A percentile compares a stretch with the other conserved stretches of the same genome.
Evolutionary conservation across 441 rosid species (phyloP).

Genomic region (Aleurites moluccanus): DNA sequence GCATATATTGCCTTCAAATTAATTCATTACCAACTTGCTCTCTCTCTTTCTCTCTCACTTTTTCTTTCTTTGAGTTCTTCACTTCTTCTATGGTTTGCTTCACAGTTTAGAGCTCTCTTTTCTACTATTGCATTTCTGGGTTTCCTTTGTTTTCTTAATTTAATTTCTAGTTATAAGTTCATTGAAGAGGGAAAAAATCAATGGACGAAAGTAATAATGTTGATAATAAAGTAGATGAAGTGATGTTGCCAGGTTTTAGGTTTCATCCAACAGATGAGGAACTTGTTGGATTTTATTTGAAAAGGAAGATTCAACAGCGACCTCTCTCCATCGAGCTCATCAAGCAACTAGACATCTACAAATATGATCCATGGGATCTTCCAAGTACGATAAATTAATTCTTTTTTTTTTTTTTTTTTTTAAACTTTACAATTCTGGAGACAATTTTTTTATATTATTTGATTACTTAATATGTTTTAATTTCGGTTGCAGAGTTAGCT

Average conservation of each 20-base stretch:
- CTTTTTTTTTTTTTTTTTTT: too few relatives aligned
- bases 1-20: conserved; percentile 64
- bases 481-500: conserved; percentile 34
- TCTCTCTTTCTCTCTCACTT: too few relatives aligned
- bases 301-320: conserved; percentile 47
- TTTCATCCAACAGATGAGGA: conserved; percentile 76
- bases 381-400: conserved; percentile 43
- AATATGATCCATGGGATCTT: conserved; percentile 71
- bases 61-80: too few relatives aligned
- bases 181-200: neutral
- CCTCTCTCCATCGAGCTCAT: conserved; percentile 48
- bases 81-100: conserved; percentile 25
- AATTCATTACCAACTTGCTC: conserved; percentile 26
- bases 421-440: too few relatives aligned
- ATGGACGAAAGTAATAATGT: conserved; percentile 18
- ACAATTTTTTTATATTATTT: neutral
- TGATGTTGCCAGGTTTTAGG: conserved; percentile 53
- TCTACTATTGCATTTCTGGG: neutral
- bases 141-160: neutral
- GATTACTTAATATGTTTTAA: neutral
- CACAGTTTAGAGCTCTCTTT: neutral
- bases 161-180: neutral
- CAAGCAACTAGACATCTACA: conserved; percentile 63
- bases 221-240: conserved; percentile 26
- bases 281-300: conserved; percentile 58